These are phyloP conservation scores for Dissophora globulifera DNA, from an alignment of 192 early-diverging fungal genomes.

Conservation along the genomic window DNA sequence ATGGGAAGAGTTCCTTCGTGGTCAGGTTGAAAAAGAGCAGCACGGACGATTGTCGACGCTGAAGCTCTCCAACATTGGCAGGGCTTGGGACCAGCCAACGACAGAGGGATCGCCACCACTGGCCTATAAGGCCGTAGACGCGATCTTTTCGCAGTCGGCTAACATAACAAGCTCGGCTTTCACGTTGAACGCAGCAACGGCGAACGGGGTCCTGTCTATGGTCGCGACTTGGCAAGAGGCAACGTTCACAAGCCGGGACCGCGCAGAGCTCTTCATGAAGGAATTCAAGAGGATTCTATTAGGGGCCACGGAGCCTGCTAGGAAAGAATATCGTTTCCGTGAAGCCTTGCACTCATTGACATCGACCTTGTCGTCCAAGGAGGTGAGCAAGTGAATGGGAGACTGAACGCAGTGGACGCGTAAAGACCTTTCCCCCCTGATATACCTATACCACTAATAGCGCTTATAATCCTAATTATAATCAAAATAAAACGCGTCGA, in stretches of 20 bases:
- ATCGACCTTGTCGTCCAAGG: too few species aligned
- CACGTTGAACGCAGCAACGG: constrained; percentile 25
- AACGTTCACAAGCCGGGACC: constrained; percentile 4
- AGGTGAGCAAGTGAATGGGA: too few species aligned
- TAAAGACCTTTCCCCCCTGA: too few species aligned
- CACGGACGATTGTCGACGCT: constrained; percentile 26
- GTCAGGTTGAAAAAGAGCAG: constrained; percentile 27
- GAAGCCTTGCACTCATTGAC: constrained; percentile 20
- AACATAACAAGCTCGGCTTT: neutral
- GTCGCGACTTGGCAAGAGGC: constrained; percentile 24
- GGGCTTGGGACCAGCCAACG: constrained; percentile 16
- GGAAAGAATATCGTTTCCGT: constrained; percentile 21
- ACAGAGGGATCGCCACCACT: too few species aligned
- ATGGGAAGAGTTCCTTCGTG: constrained; percentile 22
- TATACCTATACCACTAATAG: too few species aligned
- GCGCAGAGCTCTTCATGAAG: neutral
- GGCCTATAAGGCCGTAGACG: constrained; percentile 10
- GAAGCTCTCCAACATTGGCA: constrained; percentile 31
- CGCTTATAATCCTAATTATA: too few species aligned
- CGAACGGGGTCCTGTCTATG: constrained; percentile 16
- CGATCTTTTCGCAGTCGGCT: constrained; percentile 23
- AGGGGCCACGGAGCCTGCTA: constrained; percentile 8
- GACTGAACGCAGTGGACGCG: too few species aligned
- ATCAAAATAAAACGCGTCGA: too few species aligned
- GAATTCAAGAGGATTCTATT: constrained; percentile 38